Evolutionary conservation across 1,284 basidiomycete species (phyloP).

Genomic region (Apiotrichum mycotoxinovorans): DNA sequence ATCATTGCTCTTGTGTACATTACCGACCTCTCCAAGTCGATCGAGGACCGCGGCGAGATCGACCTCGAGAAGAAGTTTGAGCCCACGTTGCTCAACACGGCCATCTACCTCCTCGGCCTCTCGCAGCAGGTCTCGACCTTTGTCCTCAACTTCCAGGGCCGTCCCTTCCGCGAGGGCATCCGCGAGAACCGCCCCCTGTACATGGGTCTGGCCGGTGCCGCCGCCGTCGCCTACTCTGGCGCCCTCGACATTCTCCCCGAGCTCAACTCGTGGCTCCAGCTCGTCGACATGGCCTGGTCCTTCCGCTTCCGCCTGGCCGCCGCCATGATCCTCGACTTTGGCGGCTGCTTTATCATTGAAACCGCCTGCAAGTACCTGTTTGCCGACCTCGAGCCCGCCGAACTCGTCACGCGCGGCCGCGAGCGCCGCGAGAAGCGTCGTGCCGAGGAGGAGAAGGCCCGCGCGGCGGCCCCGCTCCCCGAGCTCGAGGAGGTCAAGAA

Average conservation of each 20-base stretch:
- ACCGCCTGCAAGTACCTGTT: constrained; percentile 78
- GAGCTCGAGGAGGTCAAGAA: constrained; percentile 25
- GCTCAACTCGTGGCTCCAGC: constrained; percentile 92
- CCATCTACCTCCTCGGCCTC: constrained; percentile 86
- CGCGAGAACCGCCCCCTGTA: constrained; percentile 86
- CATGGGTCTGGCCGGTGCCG: constrained; percentile 82
- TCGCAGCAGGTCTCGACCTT: constrained; percentile 96
- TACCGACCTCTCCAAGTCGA: constrained; percentile 70
- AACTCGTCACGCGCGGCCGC: constrained; percentile 75
- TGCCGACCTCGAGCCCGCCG: constrained; percentile 80
- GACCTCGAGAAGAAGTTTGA: constrained; percentile 93
- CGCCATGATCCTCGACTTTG: constrained; percentile 84
- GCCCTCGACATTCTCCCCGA: constrained; percentile 92
- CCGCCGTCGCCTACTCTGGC: constrained; percentile 85
- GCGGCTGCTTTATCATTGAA: constrained; percentile 81
- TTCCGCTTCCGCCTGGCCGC: constrained; percentile 74
- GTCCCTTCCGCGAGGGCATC: constrained; percentile 94
- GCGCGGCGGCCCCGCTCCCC: constrained; percentile 4
- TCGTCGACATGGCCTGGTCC: constrained; percentile 83
- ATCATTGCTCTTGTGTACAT: constrained; percentile 85
- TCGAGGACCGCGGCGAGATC: constrained; percentile 72
- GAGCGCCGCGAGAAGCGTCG: constrained; percentile 62
- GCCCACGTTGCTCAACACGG: constrained; percentile 86
- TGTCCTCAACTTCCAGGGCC: constrained; percentile 93
- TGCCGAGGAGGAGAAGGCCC: constrained; percentile 35